Conservation (phyloP, 345 rosid genomes). For the Bruguiera sexangula region DNA sequence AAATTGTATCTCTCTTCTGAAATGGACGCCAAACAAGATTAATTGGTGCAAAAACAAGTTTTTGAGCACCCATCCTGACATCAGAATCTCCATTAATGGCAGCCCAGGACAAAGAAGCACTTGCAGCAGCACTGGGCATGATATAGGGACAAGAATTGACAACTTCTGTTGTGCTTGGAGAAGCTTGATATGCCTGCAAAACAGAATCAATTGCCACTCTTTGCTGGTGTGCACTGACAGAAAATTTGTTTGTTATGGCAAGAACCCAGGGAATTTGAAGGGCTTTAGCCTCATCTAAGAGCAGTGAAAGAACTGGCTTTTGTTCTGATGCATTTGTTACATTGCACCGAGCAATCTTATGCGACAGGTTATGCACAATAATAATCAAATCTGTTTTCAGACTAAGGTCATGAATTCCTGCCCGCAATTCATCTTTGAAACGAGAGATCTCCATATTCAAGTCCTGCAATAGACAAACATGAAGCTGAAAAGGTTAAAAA, state of each 20-base stretch:
- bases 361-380: slow-evolving; percentile 92
- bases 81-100: slow-evolving; percentile 48
- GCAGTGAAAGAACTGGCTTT: slow-evolving; percentile 75
- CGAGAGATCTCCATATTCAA: slow-evolving; percentile 60
- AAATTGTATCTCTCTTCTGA: slow-evolving; percentile 63
- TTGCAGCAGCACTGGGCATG: slow-evolving; percentile 57
- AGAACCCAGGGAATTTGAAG: slow-evolving; percentile 97
- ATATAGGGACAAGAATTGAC: slow-evolving; percentile 89
- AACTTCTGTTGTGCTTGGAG: slow-evolving; percentile 59
- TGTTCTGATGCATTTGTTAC: slow-evolving; percentile 42
- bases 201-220: slow-evolving; percentile 69
- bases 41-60: slow-evolving; percentile 61
- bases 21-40: slow-evolving; percentile 70
- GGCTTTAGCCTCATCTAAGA: slow-evolving; percentile 83
- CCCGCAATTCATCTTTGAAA: slow-evolving; percentile 91
- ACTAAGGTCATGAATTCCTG: slow-evolving; percentile 71
- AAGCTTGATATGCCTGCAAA: slow-evolving; percentile 71
- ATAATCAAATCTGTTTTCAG: slow-evolving; percentile 78
- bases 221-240: slow-evolving; percentile 98
- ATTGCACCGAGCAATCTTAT: slow-evolving; percentile 70
- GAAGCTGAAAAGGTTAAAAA: not conserved
- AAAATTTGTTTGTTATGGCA: slow-evolving; percentile 91
- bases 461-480: slow-evolving; percentile 45
- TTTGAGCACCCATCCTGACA: slow-evolving; percentile 48
- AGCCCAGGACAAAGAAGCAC: slow-evolving; percentile 70